These are phyloP conservation scores for Tremella mesenterica DNA, from an alignment of 768 basidiomycete species.

Conservation along the genomic window DNA sequence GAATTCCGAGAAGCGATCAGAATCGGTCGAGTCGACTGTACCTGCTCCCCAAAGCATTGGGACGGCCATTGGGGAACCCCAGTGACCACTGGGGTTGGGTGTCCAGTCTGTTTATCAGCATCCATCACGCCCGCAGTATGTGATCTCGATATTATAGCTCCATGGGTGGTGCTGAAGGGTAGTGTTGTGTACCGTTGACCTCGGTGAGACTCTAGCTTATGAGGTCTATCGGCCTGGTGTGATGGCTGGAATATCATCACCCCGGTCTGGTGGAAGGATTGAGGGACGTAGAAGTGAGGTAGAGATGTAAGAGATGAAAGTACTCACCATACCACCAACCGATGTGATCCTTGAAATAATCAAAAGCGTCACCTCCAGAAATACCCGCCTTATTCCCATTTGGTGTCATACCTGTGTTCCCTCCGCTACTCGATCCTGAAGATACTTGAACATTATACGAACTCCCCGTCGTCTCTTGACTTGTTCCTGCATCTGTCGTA, in stretches of 20 bases:
- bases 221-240: too few species aligned
- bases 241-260: slow-evolving; percentile 5
- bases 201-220: too few species aligned
- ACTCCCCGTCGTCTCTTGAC: neutral
- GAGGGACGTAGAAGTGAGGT: neutral
- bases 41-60: slow-evolving; percentile 44
- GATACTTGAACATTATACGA: neutral
- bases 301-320: neutral
- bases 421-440: neutral
- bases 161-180: too few species aligned
- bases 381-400: slow-evolving; percentile 44
- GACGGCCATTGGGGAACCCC: slow-evolving; percentile 18
- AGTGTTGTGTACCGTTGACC: too few species aligned
- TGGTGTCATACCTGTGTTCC: slow-evolving; percentile 11
- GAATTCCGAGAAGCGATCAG: slow-evolving; percentile 38
- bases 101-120: too few species aligned
- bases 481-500: slow-evolving; percentile 2
- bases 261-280: slow-evolving; percentile 20
- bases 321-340: slow-evolving; percentile 44
- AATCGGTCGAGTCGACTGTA: slow-evolving; percentile 21
- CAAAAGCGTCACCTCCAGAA: slow-evolving; percentile 33
- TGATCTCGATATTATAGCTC: neutral
- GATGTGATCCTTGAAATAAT: slow-evolving; percentile 29
- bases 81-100: neutral
- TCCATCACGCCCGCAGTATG: neutral